phyloP scores from a whole-genome alignment of 164 flowering plant species.

The Aristolochia californica region DNA sequence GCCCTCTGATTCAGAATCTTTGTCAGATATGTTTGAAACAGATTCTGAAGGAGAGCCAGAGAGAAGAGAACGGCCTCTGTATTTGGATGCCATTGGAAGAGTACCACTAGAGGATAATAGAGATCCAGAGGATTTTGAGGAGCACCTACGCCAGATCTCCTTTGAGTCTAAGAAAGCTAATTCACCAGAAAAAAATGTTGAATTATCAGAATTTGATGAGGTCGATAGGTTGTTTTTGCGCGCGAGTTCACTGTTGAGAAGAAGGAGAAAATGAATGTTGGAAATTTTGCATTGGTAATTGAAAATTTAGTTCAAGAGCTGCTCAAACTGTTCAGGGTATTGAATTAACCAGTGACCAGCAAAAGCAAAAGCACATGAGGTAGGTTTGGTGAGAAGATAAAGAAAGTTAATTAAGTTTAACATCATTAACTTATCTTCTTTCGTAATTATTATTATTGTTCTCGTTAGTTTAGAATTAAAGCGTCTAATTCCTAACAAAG shows the following conservation, averaged over 20 bases:
- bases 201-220: conserved; percentile 60
- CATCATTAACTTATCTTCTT: too few species aligned
- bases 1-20: conserved; percentile 64
- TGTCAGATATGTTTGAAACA: conserved; percentile 87
- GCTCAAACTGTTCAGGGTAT: too few species aligned
- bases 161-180: conserved; percentile 25
- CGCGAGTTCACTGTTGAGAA: conserved; percentile 71
- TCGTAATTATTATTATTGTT: too few species aligned
- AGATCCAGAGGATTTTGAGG: conserved; percentile 57
- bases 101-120: conserved; percentile 31
- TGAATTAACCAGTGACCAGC: too few species aligned
- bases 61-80: conserved; percentile 40
- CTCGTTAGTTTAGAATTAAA: too few species aligned
- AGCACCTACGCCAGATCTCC: conserved; percentile 55
- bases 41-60: conserved; percentile 49
- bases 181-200: conserved; percentile 14
- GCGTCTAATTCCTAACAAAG: too few species aligned
- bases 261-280: conserved; percentile 28
- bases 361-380: too few species aligned
- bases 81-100: conserved; percentile 60
- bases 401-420: too few species aligned
- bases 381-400: too few species aligned
- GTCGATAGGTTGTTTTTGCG: conserved; percentile 64
- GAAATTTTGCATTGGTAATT: too few species aligned
- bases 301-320: too few species aligned